These are phyloP conservation scores for Boletus fagicola DNA, from an alignment of 768 basidiomycete species.

Conservation along the genomic window DNA sequence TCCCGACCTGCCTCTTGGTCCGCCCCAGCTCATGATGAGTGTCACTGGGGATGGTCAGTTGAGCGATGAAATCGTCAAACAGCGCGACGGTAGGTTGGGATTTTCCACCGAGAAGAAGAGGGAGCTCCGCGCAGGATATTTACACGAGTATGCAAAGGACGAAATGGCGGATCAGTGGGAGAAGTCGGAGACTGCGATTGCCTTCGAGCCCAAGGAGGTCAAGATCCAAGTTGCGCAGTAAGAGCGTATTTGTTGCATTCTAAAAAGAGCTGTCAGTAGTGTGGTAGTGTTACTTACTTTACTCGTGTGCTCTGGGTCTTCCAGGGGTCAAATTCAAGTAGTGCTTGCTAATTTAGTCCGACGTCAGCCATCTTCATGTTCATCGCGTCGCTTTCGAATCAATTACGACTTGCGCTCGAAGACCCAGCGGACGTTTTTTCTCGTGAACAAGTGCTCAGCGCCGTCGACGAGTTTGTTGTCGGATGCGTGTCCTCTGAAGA, in stretches of 20 bases:
- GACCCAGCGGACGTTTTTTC: slow-evolving; percentile 49
- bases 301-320: slow-evolving; percentile 1
- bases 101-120: slow-evolving; percentile 37
- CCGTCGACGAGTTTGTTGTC: slow-evolving; percentile 55
- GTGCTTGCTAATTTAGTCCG: slow-evolving; percentile 10
- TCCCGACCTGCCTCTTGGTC: slow-evolving; percentile 44
- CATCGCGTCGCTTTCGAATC: slow-evolving; percentile 43
- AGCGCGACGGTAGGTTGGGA: slow-evolving; percentile 35
- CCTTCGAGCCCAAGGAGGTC: slow-evolving; percentile 33
- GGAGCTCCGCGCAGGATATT: slow-evolving; percentile 36
- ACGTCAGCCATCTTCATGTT: slow-evolving; percentile 26
- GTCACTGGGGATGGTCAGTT: slow-evolving; percentile 39
- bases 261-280: background rate
- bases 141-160: slow-evolving; percentile 38
- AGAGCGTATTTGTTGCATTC: background rate
- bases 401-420: slow-evolving; percentile 59
- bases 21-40: slow-evolving; percentile 47
- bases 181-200: slow-evolving; percentile 33
- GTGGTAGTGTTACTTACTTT: background rate
- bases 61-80: slow-evolving; percentile 29
- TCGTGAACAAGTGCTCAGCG: slow-evolving; percentile 46
- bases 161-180: slow-evolving; percentile 40
- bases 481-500: slow-evolving; percentile 50
- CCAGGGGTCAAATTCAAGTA: background rate
- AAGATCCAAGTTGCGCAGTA: slow-evolving; percentile 12